Percentiles rank a stretch among this genome's conserved stretches.
These are phyloP conservation scores for Teunomyces pallodes DNA, from an alignment of 805 yeast genomes.

Conservation along the genomic window DNA sequence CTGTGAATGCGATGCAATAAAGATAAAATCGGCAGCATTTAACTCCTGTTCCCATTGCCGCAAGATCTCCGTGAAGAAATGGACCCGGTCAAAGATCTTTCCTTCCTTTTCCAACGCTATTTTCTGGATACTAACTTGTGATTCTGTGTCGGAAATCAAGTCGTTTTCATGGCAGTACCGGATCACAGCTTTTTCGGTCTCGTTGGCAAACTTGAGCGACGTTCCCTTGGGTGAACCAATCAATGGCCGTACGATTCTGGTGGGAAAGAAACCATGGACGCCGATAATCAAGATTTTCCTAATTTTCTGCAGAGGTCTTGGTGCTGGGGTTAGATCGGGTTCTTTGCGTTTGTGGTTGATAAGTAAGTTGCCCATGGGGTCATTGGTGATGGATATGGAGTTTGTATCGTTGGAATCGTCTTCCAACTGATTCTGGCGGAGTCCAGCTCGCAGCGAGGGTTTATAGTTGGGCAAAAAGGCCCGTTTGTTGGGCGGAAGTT, in stretches of 20 bases:
- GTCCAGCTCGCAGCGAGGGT: constrained; percentile 19
- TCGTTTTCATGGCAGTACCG: constrained; percentile 53
- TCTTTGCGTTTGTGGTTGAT: constrained; percentile 26
- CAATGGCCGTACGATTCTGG: constrained; percentile 74
- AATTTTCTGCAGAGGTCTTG: constrained; percentile 32
- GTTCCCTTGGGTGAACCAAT: constrained; percentile 98
- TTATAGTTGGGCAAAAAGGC: constrained; percentile 41
- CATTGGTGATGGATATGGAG: constrained; percentile 38
- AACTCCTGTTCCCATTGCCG: constrained; percentile 62
- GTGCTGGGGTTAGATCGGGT: constrained; percentile 13
- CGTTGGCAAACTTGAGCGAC: constrained; percentile 83
- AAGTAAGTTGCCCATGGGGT: constrained; percentile 39
- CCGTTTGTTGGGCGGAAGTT: constrained; percentile 34
- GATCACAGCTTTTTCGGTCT: constrained; percentile 76
- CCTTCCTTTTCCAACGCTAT: constrained; percentile 95
- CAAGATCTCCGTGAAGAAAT: constrained; percentile 70
- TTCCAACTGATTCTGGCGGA: constrained; percentile 22
- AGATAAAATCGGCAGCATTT: constrained; percentile 75
- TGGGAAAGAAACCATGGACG: constrained; percentile 95
- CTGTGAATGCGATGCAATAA: constrained; percentile 92
- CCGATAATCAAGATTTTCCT: constrained; percentile 80
- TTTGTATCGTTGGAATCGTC: constrained; percentile 30
- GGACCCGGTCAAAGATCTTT: constrained; percentile 80
- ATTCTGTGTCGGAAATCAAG: constrained; percentile 30
- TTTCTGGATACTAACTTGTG: constrained; percentile 62